Conservation (phyloP, 805 yeast species). For the Metschnikowia arizonensis region DNA sequence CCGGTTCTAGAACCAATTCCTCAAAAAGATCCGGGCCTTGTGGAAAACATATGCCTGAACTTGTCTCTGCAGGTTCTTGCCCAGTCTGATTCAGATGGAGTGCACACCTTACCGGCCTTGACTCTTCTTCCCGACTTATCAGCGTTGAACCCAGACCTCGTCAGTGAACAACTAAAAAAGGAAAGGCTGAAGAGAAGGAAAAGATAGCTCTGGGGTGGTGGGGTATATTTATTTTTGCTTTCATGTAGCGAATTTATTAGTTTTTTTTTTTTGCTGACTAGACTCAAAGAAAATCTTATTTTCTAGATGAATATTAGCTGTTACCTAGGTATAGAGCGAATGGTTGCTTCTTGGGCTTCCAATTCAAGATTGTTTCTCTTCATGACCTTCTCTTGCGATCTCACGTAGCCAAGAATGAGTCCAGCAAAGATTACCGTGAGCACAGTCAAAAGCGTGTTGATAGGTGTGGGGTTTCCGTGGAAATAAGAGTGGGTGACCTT, state of each 20-base stretch:
- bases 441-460: conserved; percentile 53
- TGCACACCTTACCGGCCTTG: conserved; percentile 2
- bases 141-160: conserved; percentile 28
- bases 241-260: background rate
- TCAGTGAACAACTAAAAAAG: conserved; percentile 11
- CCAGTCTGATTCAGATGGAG: background rate
- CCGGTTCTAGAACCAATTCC: conserved; percentile 10
- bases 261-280: background rate
- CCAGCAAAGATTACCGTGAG: conserved; percentile 53
- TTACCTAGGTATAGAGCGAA: conserved; percentile 40
- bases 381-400: conserved; percentile 36
- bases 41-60: background rate
- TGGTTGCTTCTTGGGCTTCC: conserved; percentile 62
- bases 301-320: background rate
- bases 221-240: background rate
- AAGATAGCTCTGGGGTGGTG: background rate
- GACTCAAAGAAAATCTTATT: background rate
- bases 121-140: conserved; percentile 21
- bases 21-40: conserved; percentile 6
- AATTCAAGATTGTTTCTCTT: conserved; percentile 51
- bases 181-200: conserved; percentile 15
- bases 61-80: background rate
- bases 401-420: conserved; percentile 42
- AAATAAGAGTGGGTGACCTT: conserved; percentile 62
- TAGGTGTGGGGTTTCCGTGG: conserved; percentile 74